Percentiles rank a stretch among this genome's conserved stretches.
Evolutionary conservation across 495 filamentous ascomycete species (phyloP).

Genomic region (Xylaria venustula): DNA sequence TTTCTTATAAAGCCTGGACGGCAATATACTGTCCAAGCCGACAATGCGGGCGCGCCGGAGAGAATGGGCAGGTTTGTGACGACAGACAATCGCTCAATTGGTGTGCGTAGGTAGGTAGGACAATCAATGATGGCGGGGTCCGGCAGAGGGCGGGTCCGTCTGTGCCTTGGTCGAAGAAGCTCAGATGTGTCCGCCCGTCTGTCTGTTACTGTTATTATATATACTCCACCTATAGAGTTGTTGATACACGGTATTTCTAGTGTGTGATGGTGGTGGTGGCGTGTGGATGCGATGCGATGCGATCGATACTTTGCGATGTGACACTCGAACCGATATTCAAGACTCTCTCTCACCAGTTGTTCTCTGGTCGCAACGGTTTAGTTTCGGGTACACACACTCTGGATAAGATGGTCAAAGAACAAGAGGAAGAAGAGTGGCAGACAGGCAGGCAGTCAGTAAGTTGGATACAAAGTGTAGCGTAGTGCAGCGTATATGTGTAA

Average conservation of each 20-base stretch:
- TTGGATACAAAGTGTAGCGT: too few relatives aligned
- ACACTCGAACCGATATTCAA: background rate
- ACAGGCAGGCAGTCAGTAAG: background rate
- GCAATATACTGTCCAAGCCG: background rate
- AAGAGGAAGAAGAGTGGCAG: background rate
- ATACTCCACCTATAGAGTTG: background rate
- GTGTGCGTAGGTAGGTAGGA: background rate
- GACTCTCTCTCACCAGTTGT: too few relatives aligned
- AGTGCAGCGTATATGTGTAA: background rate
- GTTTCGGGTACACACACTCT: background rate
- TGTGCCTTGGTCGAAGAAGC: background rate
- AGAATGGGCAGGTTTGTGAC: background rate
- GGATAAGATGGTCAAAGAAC: background rate
- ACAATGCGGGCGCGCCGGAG: background rate
- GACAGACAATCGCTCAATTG: background rate
- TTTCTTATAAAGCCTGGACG: slow-evolving; percentile 35
- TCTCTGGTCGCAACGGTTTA: too few relatives aligned
- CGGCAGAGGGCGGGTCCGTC: slow-evolving; percentile 5
- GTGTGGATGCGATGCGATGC: background rate
- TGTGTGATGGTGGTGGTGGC: background rate
- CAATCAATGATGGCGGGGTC: background rate
- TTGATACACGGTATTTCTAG: background rate
- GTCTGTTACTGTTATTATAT: background rate
- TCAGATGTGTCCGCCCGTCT: too few relatives aligned
- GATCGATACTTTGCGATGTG: background rate